Conservation (phyloP, 2,329 filamentous ascomycete species). For the Penicillium corylophilum region DNA sequence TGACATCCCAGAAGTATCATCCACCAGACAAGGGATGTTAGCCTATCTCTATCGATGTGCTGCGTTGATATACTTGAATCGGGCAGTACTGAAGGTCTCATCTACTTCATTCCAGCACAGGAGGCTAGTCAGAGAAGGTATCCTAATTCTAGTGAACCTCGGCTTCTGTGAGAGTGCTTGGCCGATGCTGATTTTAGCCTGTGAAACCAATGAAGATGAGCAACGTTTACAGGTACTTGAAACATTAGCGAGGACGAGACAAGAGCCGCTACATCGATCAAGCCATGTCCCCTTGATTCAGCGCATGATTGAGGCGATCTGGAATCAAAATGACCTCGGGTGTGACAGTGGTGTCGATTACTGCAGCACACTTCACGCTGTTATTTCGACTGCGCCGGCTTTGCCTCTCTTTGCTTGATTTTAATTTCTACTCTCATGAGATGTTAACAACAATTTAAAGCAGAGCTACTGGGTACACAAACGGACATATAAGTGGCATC, state of each 20-base stretch:
- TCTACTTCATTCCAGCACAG: not conserved
- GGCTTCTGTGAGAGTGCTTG: not conserved
- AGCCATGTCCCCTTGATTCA: not conserved
- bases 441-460: not conserved
- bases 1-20: not conserved
- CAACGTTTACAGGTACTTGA: not conserved
- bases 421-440: not conserved
- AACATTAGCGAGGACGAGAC: not conserved
- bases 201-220: not conserved
- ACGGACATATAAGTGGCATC: constrained; percentile 10
- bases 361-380: not conserved
- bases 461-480: not conserved
- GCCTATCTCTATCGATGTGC: not conserved
- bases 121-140: not conserved
- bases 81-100: not conserved
- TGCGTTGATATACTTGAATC: not conserved
- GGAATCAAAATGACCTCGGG: not conserved
- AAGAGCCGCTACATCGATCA: not conserved
- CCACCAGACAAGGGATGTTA: not conserved
- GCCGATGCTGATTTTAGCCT: not conserved
- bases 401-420: not conserved
- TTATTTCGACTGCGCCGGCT: not conserved
- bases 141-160: not conserved
- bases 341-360: not conserved
- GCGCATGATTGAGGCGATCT: not conserved